Conservation (phyloP, 2,329 filamentous ascomycete genomes). For the Acrocalymma vagum region DNA sequence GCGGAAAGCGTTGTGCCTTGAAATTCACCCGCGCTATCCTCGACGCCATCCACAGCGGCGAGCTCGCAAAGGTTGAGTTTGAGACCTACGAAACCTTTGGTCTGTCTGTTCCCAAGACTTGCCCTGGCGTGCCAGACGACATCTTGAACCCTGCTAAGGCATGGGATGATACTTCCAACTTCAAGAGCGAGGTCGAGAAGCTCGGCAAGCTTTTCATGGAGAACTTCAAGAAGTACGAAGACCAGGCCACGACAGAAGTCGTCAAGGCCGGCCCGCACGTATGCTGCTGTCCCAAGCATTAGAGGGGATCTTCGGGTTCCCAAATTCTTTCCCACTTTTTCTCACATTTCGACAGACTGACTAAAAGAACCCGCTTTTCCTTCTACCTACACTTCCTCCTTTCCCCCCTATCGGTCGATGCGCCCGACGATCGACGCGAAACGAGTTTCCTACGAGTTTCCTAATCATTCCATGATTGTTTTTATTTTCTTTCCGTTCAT, state of each 20-base stretch:
- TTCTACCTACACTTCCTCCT: constrained; percentile 3
- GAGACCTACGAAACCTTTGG: constrained; percentile 98
- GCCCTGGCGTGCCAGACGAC: constrained; percentile 87
- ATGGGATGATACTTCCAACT: constrained; percentile 86
- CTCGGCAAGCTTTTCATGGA: constrained; percentile 89
- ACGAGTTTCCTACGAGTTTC: constrained; percentile 12
- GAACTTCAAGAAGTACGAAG: constrained; percentile 97
- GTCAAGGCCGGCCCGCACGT: constrained; percentile 56
- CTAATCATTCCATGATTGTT: constrained; percentile 9
- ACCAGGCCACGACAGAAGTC: constrained; percentile 68
- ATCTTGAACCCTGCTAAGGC: constrained; percentile 93
- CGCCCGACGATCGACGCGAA: constrained; percentile 10
- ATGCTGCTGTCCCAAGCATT: constrained; percentile 49
- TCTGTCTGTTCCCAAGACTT: constrained; percentile 91
- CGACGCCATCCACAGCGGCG: constrained; percentile 96
- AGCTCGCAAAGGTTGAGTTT: constrained; percentile 91
- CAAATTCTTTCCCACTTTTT: constrained; percentile 15
- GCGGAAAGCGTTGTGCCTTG: constrained; percentile 95
- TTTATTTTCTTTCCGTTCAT: neutral
- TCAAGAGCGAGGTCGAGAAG: constrained; percentile 88
- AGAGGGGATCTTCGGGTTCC: constrained; percentile 14
- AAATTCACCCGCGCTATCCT: constrained; percentile 99
- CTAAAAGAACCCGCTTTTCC: constrained; percentile 13
- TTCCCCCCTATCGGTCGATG: constrained; percentile 5
- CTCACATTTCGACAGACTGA: constrained; percentile 22